Evolutionary conservation across 73 alveolate species (phyloP), one percentile per base, ranked within the genome.

Genomic region (Paramecium octaurelia): DNA sequence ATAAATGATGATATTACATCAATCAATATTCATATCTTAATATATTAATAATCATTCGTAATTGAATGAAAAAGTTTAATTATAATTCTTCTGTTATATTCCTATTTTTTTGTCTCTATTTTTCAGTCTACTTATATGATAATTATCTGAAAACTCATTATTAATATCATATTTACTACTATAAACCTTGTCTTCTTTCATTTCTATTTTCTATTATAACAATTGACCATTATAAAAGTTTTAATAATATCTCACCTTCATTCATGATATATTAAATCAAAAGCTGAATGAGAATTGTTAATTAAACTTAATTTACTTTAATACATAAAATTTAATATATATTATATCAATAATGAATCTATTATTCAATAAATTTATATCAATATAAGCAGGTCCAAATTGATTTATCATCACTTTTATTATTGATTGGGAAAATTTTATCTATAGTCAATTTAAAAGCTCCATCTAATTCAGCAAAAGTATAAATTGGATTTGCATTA

Each of bases 381-480:
- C 84, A 64, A 7, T 27, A 27, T 64, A 64, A 11, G 46, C 21
- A 16, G 31, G 31, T 64, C 84, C 84, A 64, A 31, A 31, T 64
- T 12, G 84, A 64, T 64, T 27, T 64, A 2, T 64, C 84, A 11
- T 64, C 84, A 23, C 12, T 64, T 64, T 64, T 64, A 64, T 27
- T 31, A 31, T 27, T 34, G 23, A 34, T 64, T 12, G 84, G 84
- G 9, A 93, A 97, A 29, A 97, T 90, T 86, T 92, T 80, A 92
- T 97, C 99, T 23, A 96, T 85, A 54, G 98, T 95, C 40, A 97
- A 92, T 86, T 96, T 97, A 54, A 97, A 94, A 50, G 97, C 97
- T 58, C 96, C 99, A 93, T 97, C 99, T 11, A 97, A 98, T 97
- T 95, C 36, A 95, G 92, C 68, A 95, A 96, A 86, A 93, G 98